Conservation (phyloP, 441 rosid species). For the Breynia disticha region DNA sequence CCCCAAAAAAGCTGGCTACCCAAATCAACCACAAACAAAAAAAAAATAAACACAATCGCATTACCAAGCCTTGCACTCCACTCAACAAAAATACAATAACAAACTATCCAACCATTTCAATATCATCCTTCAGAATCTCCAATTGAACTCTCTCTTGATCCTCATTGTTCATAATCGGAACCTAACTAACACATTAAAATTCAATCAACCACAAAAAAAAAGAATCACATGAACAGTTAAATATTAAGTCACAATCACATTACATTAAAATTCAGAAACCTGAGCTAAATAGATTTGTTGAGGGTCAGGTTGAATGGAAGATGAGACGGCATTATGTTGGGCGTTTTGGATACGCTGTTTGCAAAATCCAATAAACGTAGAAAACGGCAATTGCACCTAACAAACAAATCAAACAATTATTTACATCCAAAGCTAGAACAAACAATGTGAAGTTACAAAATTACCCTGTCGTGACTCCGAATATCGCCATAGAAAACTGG, state of each 20-base stretch:
- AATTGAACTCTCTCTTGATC: slow-evolving; percentile 62
- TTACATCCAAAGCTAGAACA: neutral
- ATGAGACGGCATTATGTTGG: slow-evolving; percentile 10
- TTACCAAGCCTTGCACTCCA: neutral
- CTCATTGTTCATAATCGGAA: slow-evolving; percentile 58
- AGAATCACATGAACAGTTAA: neutral
- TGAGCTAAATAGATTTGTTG: slow-evolving; percentile 70
- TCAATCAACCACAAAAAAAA: neutral
- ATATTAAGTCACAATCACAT: neutral
- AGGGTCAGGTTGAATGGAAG: slow-evolving; percentile 17
- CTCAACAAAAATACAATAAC: neutral
- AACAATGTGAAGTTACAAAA: slow-evolving; percentile 2
- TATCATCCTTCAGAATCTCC: slow-evolving; percentile 56
- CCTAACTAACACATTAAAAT: slow-evolving; percentile 27
- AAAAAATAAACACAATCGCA: neutral
- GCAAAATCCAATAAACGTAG: slow-evolving; percentile 51
- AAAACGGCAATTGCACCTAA: slow-evolving; percentile 70
- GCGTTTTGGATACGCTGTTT: slow-evolving; percentile 35
- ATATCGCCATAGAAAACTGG: slow-evolving; percentile 79
- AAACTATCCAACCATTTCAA: slow-evolving; percentile 31
- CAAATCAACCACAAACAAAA: slow-evolving; percentile 16
- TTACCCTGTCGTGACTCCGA: slow-evolving; percentile 89
- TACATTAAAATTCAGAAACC: slow-evolving; percentile 22
- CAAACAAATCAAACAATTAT: slow-evolving; percentile 1
- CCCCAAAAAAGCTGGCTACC: slow-evolving; percentile 55